Conservation (phyloP, 2,329 filamentous ascomycete genomes). For the Botrytis sinoallii region DNA sequence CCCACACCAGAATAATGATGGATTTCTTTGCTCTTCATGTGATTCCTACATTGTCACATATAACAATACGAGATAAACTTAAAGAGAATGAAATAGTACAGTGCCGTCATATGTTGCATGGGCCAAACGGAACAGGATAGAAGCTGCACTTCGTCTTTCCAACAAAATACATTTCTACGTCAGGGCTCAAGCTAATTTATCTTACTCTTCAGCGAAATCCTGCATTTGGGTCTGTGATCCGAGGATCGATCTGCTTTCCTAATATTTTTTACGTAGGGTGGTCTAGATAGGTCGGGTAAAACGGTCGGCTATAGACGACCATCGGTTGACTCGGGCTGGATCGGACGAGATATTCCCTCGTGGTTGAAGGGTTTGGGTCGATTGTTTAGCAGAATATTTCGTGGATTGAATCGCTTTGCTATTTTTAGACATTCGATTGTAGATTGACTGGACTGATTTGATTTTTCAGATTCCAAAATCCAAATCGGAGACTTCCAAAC, state of each 20-base stretch:
- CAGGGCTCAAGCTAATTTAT: not conserved
- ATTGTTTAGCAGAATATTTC: not conserved
- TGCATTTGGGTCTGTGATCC: not conserved
- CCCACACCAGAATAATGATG: not conserved
- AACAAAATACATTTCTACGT: not conserved
- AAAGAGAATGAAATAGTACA: not conserved
- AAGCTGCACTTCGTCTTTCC: not conserved
- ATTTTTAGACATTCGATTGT: not conserved
- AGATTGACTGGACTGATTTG: not conserved
- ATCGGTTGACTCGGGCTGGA: not conserved
- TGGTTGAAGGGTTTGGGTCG: not conserved
- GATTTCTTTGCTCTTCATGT: not conserved
- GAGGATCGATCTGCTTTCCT: not conserved
- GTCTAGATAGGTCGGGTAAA: not conserved
- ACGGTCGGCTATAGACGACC: not conserved
- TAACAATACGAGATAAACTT: not conserved
- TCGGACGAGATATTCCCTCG: not conserved
- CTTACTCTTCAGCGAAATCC: not conserved
- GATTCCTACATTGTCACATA: not conserved
- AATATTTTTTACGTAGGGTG: not conserved
- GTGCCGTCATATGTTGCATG: not conserved
- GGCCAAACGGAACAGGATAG: not conserved
- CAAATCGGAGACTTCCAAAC: not conserved
- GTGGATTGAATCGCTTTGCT: not conserved
- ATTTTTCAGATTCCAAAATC: not conserved